phyloP scores from a whole-genome alignment of 2,329 filamentous ascomycete genomes.

The Hypoxylon sp. region DNA sequence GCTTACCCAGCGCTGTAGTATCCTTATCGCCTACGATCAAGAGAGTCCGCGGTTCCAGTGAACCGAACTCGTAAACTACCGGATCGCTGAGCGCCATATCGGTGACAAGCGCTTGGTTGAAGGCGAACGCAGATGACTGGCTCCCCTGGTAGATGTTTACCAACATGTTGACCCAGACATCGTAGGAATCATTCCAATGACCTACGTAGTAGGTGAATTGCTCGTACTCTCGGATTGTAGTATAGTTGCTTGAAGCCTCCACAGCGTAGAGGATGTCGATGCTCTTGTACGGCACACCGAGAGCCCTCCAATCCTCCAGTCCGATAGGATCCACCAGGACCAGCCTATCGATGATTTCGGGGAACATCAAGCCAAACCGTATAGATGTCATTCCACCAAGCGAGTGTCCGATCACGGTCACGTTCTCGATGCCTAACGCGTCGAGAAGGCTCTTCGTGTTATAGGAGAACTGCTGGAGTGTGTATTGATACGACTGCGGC shows the following conservation, averaged over 20 bases:
- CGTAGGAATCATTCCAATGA: conserved; percentile 63
- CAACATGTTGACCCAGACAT: conserved; percentile 68
- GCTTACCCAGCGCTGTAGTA: conserved; percentile 66
- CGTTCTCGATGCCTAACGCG: conserved; percentile 57
- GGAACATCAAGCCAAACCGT: conserved; percentile 65
- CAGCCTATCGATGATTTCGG: conserved; percentile 56
- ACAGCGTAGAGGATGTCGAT: conserved; percentile 56
- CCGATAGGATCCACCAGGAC: conserved; percentile 66
- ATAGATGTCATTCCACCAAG: conserved; percentile 67
- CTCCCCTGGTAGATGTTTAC: conserved; percentile 63
- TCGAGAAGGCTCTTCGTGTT: conserved; percentile 64
- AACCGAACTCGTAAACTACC: conserved; percentile 62
- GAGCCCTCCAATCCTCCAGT: conserved; percentile 65
- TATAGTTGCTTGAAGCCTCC: conserved; percentile 58
- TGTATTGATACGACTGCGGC: conserved; percentile 64
- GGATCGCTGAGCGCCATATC: conserved; percentile 68
- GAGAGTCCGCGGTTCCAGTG: conserved; percentile 60
- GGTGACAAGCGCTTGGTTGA: conserved; percentile 63
- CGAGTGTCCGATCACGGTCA: conserved; percentile 66
- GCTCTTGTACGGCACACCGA: conserved; percentile 61
- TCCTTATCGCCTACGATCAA: conserved; percentile 65
- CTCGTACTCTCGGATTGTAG: conserved; percentile 61
- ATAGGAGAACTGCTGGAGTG: conserved; percentile 62
- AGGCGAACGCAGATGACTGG: conserved; percentile 58
- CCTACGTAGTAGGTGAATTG: conserved; percentile 62